Base-by-base conservation (phyloP, 371 early-diverging fungal genomes). In the Mucor piriformis region DNA sequence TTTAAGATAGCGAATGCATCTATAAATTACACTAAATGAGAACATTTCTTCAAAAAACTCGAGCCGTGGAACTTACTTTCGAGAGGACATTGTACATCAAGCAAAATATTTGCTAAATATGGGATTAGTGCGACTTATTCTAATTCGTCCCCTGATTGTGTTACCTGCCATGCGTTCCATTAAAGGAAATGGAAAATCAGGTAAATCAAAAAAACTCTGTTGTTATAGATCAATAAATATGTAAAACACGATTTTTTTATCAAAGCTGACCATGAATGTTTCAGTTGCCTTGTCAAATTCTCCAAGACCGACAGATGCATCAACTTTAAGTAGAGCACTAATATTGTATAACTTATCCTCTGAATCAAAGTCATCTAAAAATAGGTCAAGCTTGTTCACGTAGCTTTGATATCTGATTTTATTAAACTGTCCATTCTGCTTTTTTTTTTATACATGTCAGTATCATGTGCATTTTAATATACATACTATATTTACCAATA, bases 121-220 rank as follows among this genome's bases (percentile, higher is more conserved):
- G 15, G 16, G 23, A 6, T 16, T 7, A 35, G 23, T n/a, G 3
- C n/a, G 20, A 33, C 20, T 8, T 48, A 21, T 2, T 24, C 15
- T 56, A 32, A 20, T 23, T 20, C n/a, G 29, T 27, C 43, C 13
- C 10, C 15, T 42, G 0, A 42, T 44, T 25, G 25, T 38, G 49
- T 47, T 62, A 50, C 62, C 55, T 43, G 53, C 54, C 57, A 58
- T 58, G 3, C 58, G 57, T 25, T 57, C 58, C 25, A 63, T 8
- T 21, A 63, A 10, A 34, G 54, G 29, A 57, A 49, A 57, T 21
- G 51, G 37, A 24, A 38, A 60, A 1, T 18, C 33, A 16, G 42
- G 24, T 33, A 50, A 43, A 27, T 8, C 8, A 18, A n/a, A 42
- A 42, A 18, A 18, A 18, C 10, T 42, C 42, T 42, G 18, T 18